Conservation (phyloP, 208 protist species). For the Leishmania martiniquensis region DNA sequence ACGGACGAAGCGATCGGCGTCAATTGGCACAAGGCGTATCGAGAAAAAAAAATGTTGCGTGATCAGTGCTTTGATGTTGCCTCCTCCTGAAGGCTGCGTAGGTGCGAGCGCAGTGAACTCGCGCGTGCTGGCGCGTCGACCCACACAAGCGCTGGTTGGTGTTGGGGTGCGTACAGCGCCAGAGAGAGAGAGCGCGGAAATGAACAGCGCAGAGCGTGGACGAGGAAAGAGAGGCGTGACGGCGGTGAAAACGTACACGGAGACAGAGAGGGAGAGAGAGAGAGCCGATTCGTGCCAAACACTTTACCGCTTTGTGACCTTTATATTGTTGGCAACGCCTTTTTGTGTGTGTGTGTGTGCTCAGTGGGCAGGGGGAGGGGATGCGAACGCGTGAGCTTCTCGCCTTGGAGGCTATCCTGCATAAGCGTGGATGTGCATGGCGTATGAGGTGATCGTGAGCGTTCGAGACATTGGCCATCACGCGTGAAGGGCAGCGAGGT, state of each 20-base stretch:
- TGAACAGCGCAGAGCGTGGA: no score
- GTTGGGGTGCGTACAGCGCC: background rate
- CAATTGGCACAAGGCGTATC: background rate
- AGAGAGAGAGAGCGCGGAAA: background rate
- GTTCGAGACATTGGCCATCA: background rate
- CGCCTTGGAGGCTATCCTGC: background rate
- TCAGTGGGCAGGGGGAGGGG: no score
- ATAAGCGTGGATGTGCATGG: background rate
- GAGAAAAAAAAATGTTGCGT: background rate
- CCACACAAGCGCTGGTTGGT: background rate
- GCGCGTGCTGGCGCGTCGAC: background rate
- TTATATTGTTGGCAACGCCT: no score
- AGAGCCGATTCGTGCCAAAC: background rate
- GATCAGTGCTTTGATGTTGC: background rate
- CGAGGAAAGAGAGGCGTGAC: background rate
- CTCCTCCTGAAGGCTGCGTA: background rate
- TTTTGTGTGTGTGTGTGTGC: no score
- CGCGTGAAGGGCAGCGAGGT: background rate
- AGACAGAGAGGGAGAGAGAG: background rate
- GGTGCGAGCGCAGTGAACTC: background rate
- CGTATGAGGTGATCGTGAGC: background rate
- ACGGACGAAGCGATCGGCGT: background rate
- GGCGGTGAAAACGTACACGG: background rate
- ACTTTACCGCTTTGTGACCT: no score
- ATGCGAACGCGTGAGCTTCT: background rate